These are phyloP conservation scores for Amanita pallidorosea DNA, from an alignment of 768 basidiomycete species.

Conservation along the genomic window DNA sequence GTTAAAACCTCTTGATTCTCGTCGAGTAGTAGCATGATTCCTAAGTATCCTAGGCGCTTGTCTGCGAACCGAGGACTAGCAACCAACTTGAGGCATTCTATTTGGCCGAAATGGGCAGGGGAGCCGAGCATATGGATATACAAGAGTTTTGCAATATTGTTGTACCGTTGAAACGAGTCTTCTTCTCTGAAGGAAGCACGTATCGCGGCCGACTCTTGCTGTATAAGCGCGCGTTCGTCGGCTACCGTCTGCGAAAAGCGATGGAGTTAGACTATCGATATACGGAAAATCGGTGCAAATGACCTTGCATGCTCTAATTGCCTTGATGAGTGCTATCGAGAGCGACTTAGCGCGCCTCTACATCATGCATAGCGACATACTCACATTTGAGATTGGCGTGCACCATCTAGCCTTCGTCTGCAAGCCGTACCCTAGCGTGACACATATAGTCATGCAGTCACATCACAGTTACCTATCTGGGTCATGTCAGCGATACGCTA, in stretches of 20 bases:
- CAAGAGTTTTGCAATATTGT: conserved; percentile 95
- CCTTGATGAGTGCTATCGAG: conserved; percentile 87
- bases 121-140: conserved; percentile 99
- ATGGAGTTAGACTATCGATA: conserved; percentile 7
- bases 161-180: conserved; percentile 88
- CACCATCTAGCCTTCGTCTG: conserved; percentile 51
- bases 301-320: conserved; percentile 95
- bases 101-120: conserved; percentile 98
- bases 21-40: conserved; percentile 95
- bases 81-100: conserved; percentile 91
- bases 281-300: neutral
- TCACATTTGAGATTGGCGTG: conserved; percentile 82
- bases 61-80: conserved; percentile 93
- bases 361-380: conserved; percentile 10
- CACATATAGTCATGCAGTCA: neutral
- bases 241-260: conserved; percentile 71
- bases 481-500: no score
- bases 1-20: conserved; percentile 98
- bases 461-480: neutral
- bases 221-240: conserved; percentile 93
- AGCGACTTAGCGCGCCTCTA: conserved; percentile 14
- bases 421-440: no score
- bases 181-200: conserved; percentile 96
- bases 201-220: conserved; percentile 95
- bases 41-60: conserved; percentile 92